phyloP scores from a whole-genome alignment of 768 basidiomycete species.

The Roridomyces roridus region DNA sequence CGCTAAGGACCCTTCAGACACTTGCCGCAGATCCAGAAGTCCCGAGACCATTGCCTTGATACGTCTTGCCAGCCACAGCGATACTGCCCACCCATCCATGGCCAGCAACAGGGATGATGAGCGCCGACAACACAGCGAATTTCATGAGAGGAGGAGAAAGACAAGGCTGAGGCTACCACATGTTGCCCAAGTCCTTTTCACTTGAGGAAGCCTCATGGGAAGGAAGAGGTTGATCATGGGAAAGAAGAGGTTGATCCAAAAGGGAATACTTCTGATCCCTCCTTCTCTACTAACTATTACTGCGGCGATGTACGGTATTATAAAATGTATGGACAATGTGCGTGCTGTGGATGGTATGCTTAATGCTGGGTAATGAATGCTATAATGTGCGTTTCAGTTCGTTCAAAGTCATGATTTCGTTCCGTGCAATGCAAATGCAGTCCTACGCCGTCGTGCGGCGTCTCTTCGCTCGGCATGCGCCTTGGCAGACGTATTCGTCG shows the following conservation, averaged over 20 bases:
- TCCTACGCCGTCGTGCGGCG: slow-evolving; percentile 1
- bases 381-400: no score
- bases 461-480: slow-evolving; percentile 36
- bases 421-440: no score
- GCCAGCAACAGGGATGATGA: slow-evolving; percentile 35
- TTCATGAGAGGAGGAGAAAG: slow-evolving; percentile 6
- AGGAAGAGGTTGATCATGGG: no score
- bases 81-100: slow-evolving; percentile 53
- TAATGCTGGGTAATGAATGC: no score
- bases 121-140: neutral
- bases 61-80: slow-evolving; percentile 48
- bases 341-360: no score
- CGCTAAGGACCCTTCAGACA: no score
- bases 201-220: slow-evolving; percentile 16
- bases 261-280: no score
- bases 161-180: slow-evolving; percentile 8
- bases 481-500: slow-evolving; percentile 55
- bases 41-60: slow-evolving; percentile 50
- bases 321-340: no score
- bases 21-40: slow-evolving; percentile 41
- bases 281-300: no score
- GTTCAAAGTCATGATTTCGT: no score
- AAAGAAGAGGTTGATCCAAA: no score
- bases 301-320: no score
- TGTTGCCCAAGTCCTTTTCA: slow-evolving; percentile 5